Conservation (phyloP, 2,329 filamentous ascomycete genomes). For the Fusarium mangiferae region DNA sequence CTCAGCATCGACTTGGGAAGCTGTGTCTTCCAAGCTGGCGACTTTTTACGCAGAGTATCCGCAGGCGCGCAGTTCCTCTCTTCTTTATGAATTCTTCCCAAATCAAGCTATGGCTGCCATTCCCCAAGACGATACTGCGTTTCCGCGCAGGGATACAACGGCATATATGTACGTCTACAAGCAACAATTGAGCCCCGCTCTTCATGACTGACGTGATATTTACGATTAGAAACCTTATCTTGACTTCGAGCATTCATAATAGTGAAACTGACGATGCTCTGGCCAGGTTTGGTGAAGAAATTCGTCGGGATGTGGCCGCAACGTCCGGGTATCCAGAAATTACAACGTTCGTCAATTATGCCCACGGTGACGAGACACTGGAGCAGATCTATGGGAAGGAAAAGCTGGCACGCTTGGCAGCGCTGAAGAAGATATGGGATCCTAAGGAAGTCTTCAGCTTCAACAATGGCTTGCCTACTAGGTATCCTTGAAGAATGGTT, state of each 20-base stretch:
- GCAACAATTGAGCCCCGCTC: rapidly evolving
- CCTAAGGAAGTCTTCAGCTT: background rate
- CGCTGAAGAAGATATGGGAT: background rate
- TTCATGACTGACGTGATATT: background rate
- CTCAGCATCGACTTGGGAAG: background rate
- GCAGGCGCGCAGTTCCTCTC: background rate
- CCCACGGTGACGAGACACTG: background rate
- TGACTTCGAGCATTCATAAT: background rate
- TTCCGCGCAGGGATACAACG: background rate
- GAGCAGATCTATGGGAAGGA: background rate
- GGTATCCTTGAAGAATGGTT: background rate
- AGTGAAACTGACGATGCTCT: background rate
- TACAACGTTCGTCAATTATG: background rate
- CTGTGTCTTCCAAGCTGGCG: background rate
- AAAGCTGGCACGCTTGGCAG: rapidly evolving
- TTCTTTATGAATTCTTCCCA: background rate
- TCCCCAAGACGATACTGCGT: background rate
- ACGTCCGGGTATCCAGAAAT: background rate
- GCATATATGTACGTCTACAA: background rate
- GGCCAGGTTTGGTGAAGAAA: background rate
- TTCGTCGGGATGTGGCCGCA: background rate
- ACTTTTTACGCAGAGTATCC: background rate
- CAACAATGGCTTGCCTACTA: background rate
- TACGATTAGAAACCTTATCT: rapidly evolving
- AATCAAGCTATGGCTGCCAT: background rate